phyloP scores from a whole-genome alignment of 139 green algal genomes.

The Pleodorina starrii region DNA sequence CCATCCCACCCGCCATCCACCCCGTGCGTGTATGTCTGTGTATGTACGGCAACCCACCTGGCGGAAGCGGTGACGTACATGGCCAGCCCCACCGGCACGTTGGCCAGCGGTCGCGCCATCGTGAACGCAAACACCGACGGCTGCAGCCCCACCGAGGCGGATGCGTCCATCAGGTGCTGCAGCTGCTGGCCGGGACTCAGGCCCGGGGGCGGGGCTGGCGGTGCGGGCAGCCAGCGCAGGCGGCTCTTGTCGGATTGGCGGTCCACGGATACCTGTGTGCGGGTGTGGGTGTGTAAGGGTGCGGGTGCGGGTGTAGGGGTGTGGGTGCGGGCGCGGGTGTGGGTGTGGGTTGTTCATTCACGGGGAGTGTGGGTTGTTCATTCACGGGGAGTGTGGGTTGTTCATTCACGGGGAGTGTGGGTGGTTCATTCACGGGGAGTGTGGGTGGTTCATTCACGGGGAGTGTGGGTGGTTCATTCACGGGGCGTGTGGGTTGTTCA shows the following conservation, averaged over 20 bases:
- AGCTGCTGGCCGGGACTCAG: neutral
- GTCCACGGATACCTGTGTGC: constrained; percentile 29
- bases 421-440: too few relatives aligned
- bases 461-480: too few relatives aligned
- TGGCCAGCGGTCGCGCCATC: constrained; percentile 17
- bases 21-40: neutral
- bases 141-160: neutral
- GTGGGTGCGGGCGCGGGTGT: too few relatives aligned
- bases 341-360: too few relatives aligned
- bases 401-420: too few relatives aligned
- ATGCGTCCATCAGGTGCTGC: neutral
- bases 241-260: constrained; percentile 47
- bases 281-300: neutral
- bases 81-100: neutral
- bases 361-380: too few relatives aligned
- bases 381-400: too few relatives aligned
- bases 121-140: constrained; percentile 9
- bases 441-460: too few relatives aligned
- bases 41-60: neutral
- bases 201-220: neutral
- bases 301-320: neutral
- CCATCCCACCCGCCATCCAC: too few relatives aligned
- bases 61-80: constrained; percentile 32
- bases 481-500: too few relatives aligned
- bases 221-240: constrained; percentile 23